Conservation (phyloP, 768 basidiomycete genomes). For the Galerina marginata region DNA sequence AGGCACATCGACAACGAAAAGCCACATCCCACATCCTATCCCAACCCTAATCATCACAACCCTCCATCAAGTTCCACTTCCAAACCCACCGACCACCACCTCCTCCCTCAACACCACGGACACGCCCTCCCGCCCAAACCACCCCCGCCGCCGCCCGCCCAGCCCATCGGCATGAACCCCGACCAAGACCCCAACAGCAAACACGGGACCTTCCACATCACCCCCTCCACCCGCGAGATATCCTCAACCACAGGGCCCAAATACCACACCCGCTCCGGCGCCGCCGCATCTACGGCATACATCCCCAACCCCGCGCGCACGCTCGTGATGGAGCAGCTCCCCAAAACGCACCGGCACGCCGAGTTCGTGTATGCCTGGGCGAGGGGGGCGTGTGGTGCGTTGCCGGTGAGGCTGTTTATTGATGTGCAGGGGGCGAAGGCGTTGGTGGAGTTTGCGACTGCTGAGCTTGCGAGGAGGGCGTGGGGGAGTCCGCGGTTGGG, state of each 20-base stretch:
- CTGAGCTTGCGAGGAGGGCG: constrained; percentile 49
- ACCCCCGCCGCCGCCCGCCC: constrained; percentile 18
- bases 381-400: constrained; percentile 38
- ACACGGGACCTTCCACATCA: constrained; percentile 49
- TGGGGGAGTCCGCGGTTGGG: constrained; percentile 57
- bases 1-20: no score
- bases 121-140: constrained; percentile 25
- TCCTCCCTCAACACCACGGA: constrained; percentile 16
- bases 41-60: no score
- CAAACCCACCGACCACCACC: not conserved
- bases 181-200: constrained; percentile 51
- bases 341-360: constrained; percentile 48
- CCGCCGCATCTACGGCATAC: constrained; percentile 25
- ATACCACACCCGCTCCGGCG: not conserved
- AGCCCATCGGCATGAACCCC: constrained; percentile 50
- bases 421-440: constrained; percentile 49
- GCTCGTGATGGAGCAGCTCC: constrained; percentile 61
- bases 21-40: no score
- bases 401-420: constrained; percentile 47
- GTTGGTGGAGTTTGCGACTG: constrained; percentile 54
- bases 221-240: constrained; percentile 19
- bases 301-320: constrained; percentile 55
- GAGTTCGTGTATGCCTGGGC: constrained; percentile 52
- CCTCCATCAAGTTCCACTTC: no score
- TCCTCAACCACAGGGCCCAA: no score